Base-by-base conservation (phyloP, 306 rosid species). In the Malus sylvestris region DNA sequence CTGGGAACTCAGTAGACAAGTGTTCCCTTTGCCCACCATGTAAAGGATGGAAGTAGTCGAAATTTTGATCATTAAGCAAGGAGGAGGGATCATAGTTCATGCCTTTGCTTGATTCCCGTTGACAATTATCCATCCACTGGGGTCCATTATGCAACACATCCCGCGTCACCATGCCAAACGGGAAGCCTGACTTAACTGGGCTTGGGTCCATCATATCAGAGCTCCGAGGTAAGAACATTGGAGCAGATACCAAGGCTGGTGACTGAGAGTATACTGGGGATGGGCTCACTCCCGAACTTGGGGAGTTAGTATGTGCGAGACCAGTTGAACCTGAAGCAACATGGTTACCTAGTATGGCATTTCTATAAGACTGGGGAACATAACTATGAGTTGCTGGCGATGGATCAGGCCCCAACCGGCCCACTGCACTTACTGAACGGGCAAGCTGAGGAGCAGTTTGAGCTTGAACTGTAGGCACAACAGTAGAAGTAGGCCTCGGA, bases 401-500 rank as follows among this genome's bases (percentile, higher is more conserved):
- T 20, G 93, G 88, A 59, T 93, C 98, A 52, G 97, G 97, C 67
- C 98, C 97, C 88, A 96, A 87, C 78, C 91, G 90, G 68, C 98
- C 93, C 78, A 88, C 83, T 38, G 99, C 97, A 76, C 99, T 96
- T 79, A 78, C 82, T 27, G 98, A 93, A 72, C 97, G 97, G 67
- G 86, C 88, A 73, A 91, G 93, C 45, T 74, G 87, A 6, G 92
- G 94, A 73, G 91, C 78, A 8, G 93, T 87, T 81, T 92, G 99
- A 78, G 85, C 96, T 88, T 92, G 99, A 78, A 86, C 96, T 88
- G 85, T 68, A 6, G 90, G 80, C 76, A 88, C 93, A 81, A 86
- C 89, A 46, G 97, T 88, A 57, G 89, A 91, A 74, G 94, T 63
- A 76, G 92, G 91, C 83, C 94, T 87, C 78, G 88, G 89, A 63